These are phyloP conservation scores for Phytophthora lateralis DNA, from an alignment of 352 stramenopile genomes.

Conservation along the genomic window DNA sequence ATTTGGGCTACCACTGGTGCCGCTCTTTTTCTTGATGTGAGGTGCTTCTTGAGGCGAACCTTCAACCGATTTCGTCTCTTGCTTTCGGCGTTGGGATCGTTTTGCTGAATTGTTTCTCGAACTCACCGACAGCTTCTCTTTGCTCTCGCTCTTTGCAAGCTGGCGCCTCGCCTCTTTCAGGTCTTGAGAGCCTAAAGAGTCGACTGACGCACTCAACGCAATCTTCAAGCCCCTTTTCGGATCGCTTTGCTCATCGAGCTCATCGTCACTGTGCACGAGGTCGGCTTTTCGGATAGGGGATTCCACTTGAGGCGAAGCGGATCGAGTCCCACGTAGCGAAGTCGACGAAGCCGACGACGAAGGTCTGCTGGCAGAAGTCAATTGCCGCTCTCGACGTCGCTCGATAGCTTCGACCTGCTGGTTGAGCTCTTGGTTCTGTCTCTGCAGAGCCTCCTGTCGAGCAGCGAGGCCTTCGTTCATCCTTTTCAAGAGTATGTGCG, in stretches of 20 bases:
- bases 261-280: background rate
- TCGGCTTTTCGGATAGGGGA: too few species aligned
- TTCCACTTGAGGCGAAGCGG: constrained; percentile 9
- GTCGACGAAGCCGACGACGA: constrained; percentile 22
- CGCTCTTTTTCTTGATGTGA: constrained; percentile 16
- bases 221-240: constrained; percentile 39
- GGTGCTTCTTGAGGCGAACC: constrained; percentile 15
- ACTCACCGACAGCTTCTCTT: constrained; percentile 10
- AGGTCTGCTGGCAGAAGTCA: constrained; percentile 19
- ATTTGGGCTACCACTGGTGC: constrained; percentile 1
- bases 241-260: constrained; percentile 7
- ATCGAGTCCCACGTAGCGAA: constrained; percentile 24
- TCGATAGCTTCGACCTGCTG: constrained; percentile 73
- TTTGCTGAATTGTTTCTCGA: constrained; percentile 24
- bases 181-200: constrained; percentile 44
- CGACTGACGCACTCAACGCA: constrained; percentile 60
- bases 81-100: constrained; percentile 21
- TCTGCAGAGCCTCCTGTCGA: constrained; percentile 61
- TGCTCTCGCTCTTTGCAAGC: constrained; percentile 31
- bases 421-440: constrained; percentile 69
- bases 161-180: constrained; percentile 23
- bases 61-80: constrained; percentile 6
- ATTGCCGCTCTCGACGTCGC: constrained; percentile 58
- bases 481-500: background rate
- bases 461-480: constrained; percentile 73